Percentiles rank a stretch among this genome's conserved stretches.
Conservation (phyloP, 192 early-diverging fungal genomes). For the Coemansia sp. region DNA sequence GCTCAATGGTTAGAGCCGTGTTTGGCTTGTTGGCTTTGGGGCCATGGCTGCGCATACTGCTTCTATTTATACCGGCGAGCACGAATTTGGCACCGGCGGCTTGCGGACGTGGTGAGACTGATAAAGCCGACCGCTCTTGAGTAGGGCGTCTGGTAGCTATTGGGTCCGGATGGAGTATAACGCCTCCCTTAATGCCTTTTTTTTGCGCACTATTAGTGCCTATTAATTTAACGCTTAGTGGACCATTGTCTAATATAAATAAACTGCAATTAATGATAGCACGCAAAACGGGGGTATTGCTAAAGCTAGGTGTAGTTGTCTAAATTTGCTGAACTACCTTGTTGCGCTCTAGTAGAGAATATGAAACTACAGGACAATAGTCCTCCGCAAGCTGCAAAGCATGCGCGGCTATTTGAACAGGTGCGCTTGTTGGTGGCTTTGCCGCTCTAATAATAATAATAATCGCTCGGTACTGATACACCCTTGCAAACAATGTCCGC, state of each 20-base stretch:
- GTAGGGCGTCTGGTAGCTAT: neutral
- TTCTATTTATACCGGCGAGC: conserved; percentile 11
- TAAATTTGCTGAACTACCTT: neutral
- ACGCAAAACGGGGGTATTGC: neutral
- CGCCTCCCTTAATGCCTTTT: neutral
- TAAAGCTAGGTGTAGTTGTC: neutral
- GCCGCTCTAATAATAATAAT: neutral
- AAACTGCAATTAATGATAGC: neutral
- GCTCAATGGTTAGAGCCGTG: conserved; percentile 9
- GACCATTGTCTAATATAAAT: neutral
- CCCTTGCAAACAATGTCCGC: neutral
- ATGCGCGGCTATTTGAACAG: conserved; percentile 9
- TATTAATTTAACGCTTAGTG: conserved; percentile 11
- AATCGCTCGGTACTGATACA: conserved; percentile 9
- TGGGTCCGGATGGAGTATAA: neutral
- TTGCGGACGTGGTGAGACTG: neutral
- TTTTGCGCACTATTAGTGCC: neutral
- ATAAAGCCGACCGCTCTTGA: neutral
- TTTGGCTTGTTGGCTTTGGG: conserved; percentile 19
- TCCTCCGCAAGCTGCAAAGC: neutral
- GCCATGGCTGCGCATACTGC: conserved; percentile 11
- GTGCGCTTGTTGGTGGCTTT: conserved; percentile 8
- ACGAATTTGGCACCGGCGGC: neutral
- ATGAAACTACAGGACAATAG: neutral
- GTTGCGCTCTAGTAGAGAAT: neutral